phyloP scores from a whole-genome alignment of 1,284 basidiomycete species.

The Rhodotorula mucilaginosa region DNA sequence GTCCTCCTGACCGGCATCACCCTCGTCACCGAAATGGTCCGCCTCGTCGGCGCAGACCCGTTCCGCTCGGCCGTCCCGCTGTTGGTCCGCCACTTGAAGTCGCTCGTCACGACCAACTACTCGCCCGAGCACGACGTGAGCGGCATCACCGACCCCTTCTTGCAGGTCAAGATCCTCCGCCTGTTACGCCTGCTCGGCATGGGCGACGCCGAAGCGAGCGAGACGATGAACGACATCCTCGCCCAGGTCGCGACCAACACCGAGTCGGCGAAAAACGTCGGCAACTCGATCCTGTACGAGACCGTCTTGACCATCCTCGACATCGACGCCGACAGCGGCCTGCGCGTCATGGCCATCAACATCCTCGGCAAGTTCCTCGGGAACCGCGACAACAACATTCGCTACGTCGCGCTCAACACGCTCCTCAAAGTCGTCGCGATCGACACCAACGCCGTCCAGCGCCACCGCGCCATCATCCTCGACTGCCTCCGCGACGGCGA shows the following conservation, averaged over 20 bases:
- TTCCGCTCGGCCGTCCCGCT: conserved; percentile 93
- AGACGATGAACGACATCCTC: conserved; percentile 97
- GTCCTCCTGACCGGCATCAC: conserved; percentile 92
- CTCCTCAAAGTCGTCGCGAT: conserved; percentile 97
- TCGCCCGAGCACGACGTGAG: conserved; percentile 99
- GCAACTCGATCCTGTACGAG: conserved; percentile 97
- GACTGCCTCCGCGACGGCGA: conserved; percentile 98
- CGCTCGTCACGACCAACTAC: conserved; percentile 92
- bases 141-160: conserved; percentile 97
- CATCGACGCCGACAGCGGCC: conserved; percentile 91
- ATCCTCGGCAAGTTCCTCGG: conserved; percentile 97
- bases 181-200: conserved; percentile 82
- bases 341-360: conserved; percentile 99
- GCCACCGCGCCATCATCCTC: conserved; percentile 95
- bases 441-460: conserved; percentile 97
- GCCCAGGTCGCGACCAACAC: conserved; percentile 98
- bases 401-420: conserved; percentile 98
- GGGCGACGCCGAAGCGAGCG: conserved; percentile 81
- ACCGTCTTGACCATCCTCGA: conserved; percentile 96
- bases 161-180: conserved; percentile 88
- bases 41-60: conserved; percentile 64
- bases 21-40: conserved; percentile 91
- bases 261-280: conserved; percentile 96
- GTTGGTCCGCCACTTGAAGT: conserved; percentile 92
- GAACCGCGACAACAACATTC: conserved; percentile 98